Base-by-base conservation (phyloP, 192 early-diverging fungal species). In the Diversispora epigaea region DNA sequence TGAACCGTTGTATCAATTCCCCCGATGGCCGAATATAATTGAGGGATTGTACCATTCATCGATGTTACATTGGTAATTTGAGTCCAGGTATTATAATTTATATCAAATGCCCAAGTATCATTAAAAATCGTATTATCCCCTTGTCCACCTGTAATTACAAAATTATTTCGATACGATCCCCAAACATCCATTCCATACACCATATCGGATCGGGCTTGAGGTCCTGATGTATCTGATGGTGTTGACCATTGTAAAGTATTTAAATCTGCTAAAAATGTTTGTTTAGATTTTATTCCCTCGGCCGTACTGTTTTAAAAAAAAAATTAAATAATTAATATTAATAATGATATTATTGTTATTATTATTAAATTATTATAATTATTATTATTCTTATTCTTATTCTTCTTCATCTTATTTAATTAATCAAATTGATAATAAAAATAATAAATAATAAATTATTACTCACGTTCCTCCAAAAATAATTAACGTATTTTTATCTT, bases 391-490 rank as follows among this genome's bases (percentile, higher is more conserved):
- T 17, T 3, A 49, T 49, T 49, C 11, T 49, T 49, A 8, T 49
- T 49, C 11, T 11, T 49, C 47, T 49, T 49, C 11, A 8, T 49
- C 10, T 10, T 52, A 15, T 58, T 19, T 10, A 57, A 57, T 32
- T 32, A 32, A 32, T 32, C 2, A 32, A 32, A 32, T 32, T 32
- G 25, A 32, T 32, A 32, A 32, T 32, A 32, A 32, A 1, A 32
- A 32, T 32, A 32, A 32, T 32, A 32, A 32, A 32, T 32, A 2
- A 32, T 32, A 32, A 32, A 32, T 15, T n/a, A 67, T 22, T 67
- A 55, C 68, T 55, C 55, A 71, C 68, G 68, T 55, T 71, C 68
- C 68, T 0, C 68, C 68, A 19, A 55, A 71, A 55, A 71, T 55
- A 25, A 71, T 56, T 40, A 50, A 52, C 6, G 21, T 55, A 21